Base-by-base conservation (phyloP, 2,329 filamentous ascomycete genomes). In the Graphiopsis chlorocephala region DNA sequence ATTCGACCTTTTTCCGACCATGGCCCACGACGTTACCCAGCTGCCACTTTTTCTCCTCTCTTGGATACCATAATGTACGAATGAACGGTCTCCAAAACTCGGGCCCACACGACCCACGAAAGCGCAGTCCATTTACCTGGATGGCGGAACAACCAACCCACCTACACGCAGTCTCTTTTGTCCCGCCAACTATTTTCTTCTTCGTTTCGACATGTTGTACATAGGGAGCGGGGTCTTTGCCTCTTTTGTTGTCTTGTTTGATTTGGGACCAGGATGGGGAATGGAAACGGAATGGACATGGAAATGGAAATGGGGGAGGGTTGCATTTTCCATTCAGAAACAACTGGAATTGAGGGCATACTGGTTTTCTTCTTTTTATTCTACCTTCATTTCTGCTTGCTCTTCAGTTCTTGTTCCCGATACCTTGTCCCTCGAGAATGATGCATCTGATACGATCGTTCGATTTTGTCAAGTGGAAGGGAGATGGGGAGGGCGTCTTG, bases 21-120 rank as follows among this genome's bases (percentile, higher is more conserved):
- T 53, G 50, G 50, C 50, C 28, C 50, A 53, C 26, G 50, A 53
- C 20, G 14, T 14, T 42, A 52, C 20, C 28, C 50, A 28, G 17
- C 23, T 15, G 23, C 15, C 50, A 29, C 50, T 29, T 53, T 48
- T 56, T 56, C 23, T 38, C 52, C 52, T 56, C 14, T 48, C 31
- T 56, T 56, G 53, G 53, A 56, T 56, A 56, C 31, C 53, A 55
- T 52, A 17, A 56, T 33, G 31, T 56, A 56, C 53, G 53, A 56
- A 38, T 56, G 53, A 56, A 56, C 53, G 53, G 53, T 35, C 53
- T 38, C 29, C 53, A 38, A 28, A 45, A 56, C 20, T 56, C 31
- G 53, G 38, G 26, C 28, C 52, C 29, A 31, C 17, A 56, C 31
- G 53, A 56, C 53, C 23, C 31, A 56, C 31, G 53, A 38, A 38